These are phyloP conservation scores for Leishmania guyanensis DNA, from an alignment of 208 protist genomes.

Conservation along the genomic window DNA sequence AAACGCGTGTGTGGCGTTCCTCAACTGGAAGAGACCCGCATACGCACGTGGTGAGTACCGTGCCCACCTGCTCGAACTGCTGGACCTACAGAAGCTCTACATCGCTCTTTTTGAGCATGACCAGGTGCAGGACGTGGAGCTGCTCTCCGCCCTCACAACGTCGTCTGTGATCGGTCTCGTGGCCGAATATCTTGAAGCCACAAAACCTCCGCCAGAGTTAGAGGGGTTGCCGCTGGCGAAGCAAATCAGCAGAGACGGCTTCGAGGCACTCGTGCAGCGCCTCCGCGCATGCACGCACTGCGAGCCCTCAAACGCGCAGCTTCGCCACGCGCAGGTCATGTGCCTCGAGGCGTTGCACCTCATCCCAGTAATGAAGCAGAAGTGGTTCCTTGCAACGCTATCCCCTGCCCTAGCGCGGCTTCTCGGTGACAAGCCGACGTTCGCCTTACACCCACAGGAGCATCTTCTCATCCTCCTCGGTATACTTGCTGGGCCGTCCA, in stretches of 20 bases:
- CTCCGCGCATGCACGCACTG: constrained; percentile 33
- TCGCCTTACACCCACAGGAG: constrained; percentile 58
- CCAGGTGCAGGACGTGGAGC: constrained; percentile 20
- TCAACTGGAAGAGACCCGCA: constrained; percentile 39
- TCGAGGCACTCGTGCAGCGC: constrained; percentile 13
- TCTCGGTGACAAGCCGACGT: constrained; percentile 28
- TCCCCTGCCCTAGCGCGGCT: constrained; percentile 65
- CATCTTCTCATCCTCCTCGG: constrained; percentile 73
- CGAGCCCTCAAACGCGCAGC: constrained; percentile 38
- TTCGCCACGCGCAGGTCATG: constrained; percentile 61
- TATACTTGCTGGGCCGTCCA: constrained; percentile 39
- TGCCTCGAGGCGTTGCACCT: constrained; percentile 49
- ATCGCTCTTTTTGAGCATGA: constrained; percentile 12
- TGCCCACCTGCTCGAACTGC: constrained; percentile 20
- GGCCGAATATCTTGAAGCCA: constrained; percentile 3
- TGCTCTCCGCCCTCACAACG: constrained; percentile 26
- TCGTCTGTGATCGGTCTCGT: constrained; percentile 22
- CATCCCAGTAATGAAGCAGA: constrained; percentile 42
- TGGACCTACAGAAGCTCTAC: constrained; percentile 30
- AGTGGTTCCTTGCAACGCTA: constrained; percentile 58
- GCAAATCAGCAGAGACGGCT: not conserved
- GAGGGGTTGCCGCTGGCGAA: not conserved
- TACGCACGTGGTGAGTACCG: constrained; percentile 57
- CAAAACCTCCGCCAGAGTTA: not conserved
- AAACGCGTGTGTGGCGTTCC: constrained; percentile 65